Conservation (phyloP, 1,284 basidiomycete genomes). For the Ganoderma multipileum region DNA sequence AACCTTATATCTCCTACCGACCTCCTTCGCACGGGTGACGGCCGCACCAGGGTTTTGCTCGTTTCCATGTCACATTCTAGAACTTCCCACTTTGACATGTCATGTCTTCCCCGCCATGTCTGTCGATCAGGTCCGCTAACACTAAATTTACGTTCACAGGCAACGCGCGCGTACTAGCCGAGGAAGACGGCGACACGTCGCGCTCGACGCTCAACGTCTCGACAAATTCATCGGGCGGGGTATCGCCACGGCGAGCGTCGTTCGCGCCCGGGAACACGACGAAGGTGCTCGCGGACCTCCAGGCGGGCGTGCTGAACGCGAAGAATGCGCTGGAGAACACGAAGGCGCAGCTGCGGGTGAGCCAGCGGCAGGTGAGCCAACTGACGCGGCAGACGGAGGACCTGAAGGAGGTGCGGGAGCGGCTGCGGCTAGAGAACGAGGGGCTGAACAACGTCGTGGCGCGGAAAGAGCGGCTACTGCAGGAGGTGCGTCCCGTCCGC, state of each 20-base stretch:
- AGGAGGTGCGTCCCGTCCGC: slow-evolving; percentile 62
- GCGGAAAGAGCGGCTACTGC: slow-evolving; percentile 83
- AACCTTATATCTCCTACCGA: not conserved
- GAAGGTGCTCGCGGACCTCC: slow-evolving; percentile 83
- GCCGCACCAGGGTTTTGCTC: not conserved
- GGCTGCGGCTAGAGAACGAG: slow-evolving; percentile 84
- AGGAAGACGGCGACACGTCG: slow-evolving; percentile 55
- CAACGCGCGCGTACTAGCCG: slow-evolving; percentile 80
- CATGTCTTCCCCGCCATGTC: slow-evolving; percentile 18
- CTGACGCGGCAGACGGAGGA: slow-evolving; percentile 86
- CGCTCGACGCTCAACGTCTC: slow-evolving; percentile 31
- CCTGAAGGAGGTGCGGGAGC: slow-evolving; percentile 82
- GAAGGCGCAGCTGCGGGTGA: slow-evolving; percentile 75
- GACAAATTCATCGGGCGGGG: slow-evolving; percentile 35
- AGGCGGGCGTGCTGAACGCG: slow-evolving; percentile 82
- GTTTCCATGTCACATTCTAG: not conserved
- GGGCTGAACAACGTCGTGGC: slow-evolving; percentile 85
- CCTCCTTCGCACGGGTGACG: not conserved
- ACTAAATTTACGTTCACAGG: slow-evolving; percentile 48
- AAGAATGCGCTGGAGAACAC: slow-evolving; percentile 84
- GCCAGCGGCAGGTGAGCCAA: slow-evolving; percentile 81
- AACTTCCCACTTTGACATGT: slow-evolving; percentile 12
- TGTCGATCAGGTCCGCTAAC: slow-evolving; percentile 6
- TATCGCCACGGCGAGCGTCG: slow-evolving; percentile 55
- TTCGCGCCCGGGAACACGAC: slow-evolving; percentile 81